Evolutionary conservation across 768 basidiomycete genomes (phyloP), one percentile per base, ranked within the genome.

Genomic region (Collybiopsis confluens): DNA sequence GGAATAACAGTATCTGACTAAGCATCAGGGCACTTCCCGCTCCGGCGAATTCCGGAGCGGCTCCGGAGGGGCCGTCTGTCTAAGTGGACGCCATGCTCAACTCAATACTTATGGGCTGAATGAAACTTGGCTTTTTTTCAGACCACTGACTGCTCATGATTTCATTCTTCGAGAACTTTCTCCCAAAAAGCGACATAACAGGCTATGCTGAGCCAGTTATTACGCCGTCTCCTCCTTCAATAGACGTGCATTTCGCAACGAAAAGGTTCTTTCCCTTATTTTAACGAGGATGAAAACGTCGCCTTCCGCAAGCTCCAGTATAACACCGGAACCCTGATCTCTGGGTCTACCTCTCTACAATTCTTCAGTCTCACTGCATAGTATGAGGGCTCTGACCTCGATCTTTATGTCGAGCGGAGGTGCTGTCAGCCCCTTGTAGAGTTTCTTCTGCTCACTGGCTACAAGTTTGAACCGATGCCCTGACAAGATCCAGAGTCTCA

Each of bases 261-360:
- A 73, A 55, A 58, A 51, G 16, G 70, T 68, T 45, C 66, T 76
- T 18, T 58, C 4, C 62, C 64, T 7, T 76, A 66, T 48, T 76
- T 79, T 54, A 27, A 58, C 3, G 54, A 37, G 1, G 9, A 8
- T 2, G 57, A 65, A 40, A 61, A 66, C 7, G 21, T 41, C 4
- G 42, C 57, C 16, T 81, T 81, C 53, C 71, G 79, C 13, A 59
- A 55, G 3, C 64, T 79, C 2, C 79, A 78, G 58, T 70, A 68
- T 0, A 58, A 50, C 10, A 79, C 76, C 0, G 73, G 70, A 28
- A 71, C 72, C 0, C 58, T 82, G 21, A 73, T 83, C 20, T 82
- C 81, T 2, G 81, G 81, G 8, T 81, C 80, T 0, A 69, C 65
- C 18, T 79, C 78, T 0, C 69, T 81, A 2, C 80, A 83, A 45